phyloP scores from a whole-genome alignment of 352 stramenopile species.

The Aphanomyces cochlioides region DNA sequence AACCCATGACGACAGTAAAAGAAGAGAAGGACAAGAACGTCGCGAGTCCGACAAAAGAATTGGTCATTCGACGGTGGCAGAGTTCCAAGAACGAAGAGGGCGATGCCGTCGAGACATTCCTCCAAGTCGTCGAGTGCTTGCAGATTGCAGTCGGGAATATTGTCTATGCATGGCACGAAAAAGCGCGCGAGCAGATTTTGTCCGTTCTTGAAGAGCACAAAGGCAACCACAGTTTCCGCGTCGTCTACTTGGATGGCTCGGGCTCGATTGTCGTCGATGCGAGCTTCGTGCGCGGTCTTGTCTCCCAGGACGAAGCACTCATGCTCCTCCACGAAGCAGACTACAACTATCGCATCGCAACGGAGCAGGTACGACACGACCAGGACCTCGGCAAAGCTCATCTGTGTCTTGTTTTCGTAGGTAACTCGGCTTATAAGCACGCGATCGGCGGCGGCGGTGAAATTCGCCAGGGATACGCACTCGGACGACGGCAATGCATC shows the following conservation, averaged over 20 bases:
- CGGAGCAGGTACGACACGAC: constrained; percentile 6
- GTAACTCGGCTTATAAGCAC: constrained; percentile 4
- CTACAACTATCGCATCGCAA: constrained; percentile 17
- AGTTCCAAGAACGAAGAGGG: neutral
- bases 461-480: neutral
- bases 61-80: too few relatives aligned
- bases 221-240: neutral
- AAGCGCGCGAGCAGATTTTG: constrained; percentile 26
- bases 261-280: constrained; percentile 7
- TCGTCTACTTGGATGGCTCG: constrained; percentile 22
- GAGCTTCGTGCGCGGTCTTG: constrained; percentile 13
- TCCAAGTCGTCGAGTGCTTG: constrained; percentile 15
- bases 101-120: constrained; percentile 7
- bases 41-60: neutral
- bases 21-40: neutral
- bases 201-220: constrained; percentile 14
- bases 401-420: neutral
- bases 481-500: constrained; percentile 1
- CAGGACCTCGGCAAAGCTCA: neutral
- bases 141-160: constrained; percentile 26
- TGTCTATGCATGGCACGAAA: constrained; percentile 24
- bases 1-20: neutral
- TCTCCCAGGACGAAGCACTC: constrained; percentile 24
- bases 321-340: constrained; percentile 22
- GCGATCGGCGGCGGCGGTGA: constrained; percentile 3